phyloP scores from a whole-genome alignment of 208 protist genomes.

The Herpetomonas samuelpessoai region DNA sequence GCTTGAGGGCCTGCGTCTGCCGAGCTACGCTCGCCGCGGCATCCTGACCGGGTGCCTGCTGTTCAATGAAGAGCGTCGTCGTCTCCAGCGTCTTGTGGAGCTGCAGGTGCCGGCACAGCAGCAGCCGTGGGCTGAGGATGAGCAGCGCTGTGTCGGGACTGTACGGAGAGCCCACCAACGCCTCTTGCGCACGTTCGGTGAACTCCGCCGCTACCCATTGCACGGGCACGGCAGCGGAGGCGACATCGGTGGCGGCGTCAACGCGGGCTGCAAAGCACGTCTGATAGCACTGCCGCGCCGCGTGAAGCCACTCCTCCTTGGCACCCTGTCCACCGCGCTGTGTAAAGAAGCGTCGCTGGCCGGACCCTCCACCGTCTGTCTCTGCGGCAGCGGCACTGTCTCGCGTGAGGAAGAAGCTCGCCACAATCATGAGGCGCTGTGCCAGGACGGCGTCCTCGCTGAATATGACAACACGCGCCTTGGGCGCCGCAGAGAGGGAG shows the following conservation, averaged over 20 bases:
- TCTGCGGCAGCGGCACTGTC: background rate
- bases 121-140: conserved; percentile 50
- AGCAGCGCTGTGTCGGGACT: conserved; percentile 64
- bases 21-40: conserved; percentile 10
- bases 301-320: background rate
- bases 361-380: background rate
- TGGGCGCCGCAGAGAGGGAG: conserved; percentile 17
- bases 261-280: conserved; percentile 50
- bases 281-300: conserved; percentile 29
- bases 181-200: conserved; percentile 16
- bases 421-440: conserved; percentile 36
- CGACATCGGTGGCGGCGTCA: background rate
- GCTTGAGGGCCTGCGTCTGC: conserved; percentile 21
- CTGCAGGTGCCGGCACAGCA: conserved; percentile 46
- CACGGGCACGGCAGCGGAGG: conserved; percentile 44
- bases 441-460: conserved; percentile 48
- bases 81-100: conserved; percentile 57
- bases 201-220: conserved; percentile 78
- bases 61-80: conserved; percentile 57
- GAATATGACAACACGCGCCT: conserved; percentile 65
- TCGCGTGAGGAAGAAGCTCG: background rate
- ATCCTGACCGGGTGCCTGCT: conserved; percentile 24
- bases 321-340: no score
- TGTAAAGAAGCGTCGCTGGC: no score
- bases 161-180: conserved; percentile 35